Base-by-base conservation (phyloP, 768 basidiomycete species). In the Leccinellum rugosiceps region DNA sequence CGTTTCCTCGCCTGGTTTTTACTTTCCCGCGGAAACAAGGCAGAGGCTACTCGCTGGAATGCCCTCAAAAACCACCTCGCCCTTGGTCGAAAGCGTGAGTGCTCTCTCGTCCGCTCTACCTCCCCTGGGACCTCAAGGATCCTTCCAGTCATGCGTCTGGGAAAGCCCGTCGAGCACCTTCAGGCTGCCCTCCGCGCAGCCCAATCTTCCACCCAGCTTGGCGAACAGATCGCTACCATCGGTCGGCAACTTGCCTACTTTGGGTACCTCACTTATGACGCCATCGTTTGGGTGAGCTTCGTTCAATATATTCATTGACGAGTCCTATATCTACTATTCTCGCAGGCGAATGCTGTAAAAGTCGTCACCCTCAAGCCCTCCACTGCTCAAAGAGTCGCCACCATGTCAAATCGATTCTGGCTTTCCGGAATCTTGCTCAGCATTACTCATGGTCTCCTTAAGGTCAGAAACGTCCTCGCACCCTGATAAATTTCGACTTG, bases 111-210 rank as follows among this genome's bases (percentile, higher is more conserved):
- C 10, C 43, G 4, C 19, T 28, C 52, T 6, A 15, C 13, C 3
- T 14, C 28, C 32, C 11, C 45, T 8, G 38, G 31, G 25, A 14
- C 17, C 63, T 58, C 3, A 64, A 6, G 1, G 28, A 28, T 46
- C 47, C 3, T 14, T 17, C 50, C 10, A 98, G 96, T 97, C 35
- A 78, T 98, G 80, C 86, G 97, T 15, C 78, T 99, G 53, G 93
- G 94, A 64, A 96, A 98, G 74, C 94, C 94, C 8, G 64, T 95
- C 60, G 97, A 99, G 69, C 93, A 97, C 74, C 78, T 95, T 6
- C 96, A 98, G 71, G 85, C 92, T 1, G 94, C 92, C 30, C 75
- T 97, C 46, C 87, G 86, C 52, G 86, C 89, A 19, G 76, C 84
- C 3, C 73, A 85, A 26, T 69, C 80, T 1, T 60, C 83, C 4